phyloP scores from a whole-genome alignment of 306 rosid species.

The Vigna radiata region DNA sequence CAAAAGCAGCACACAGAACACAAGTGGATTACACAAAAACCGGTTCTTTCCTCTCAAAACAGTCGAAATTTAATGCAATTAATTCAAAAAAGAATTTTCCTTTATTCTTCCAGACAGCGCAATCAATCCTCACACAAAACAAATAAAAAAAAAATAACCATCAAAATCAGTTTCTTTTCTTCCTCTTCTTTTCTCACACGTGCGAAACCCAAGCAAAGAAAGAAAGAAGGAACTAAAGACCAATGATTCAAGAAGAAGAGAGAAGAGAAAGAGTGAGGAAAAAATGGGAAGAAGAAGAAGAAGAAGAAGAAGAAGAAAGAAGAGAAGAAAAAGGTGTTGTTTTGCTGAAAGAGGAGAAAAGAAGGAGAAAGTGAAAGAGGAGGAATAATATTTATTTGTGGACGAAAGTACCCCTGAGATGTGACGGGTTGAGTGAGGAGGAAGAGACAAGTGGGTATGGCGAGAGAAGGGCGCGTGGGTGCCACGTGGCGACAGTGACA shows the following conservation, averaged over 20 bases:
- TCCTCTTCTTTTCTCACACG: too few species aligned
- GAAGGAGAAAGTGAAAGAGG: not conserved
- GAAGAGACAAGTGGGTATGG: slow-evolving; percentile 58
- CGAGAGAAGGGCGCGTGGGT: not conserved
- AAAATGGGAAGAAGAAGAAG: not conserved
- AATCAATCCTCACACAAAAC: not conserved
- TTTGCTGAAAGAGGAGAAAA: not conserved
- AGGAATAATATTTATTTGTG: slow-evolving; percentile 21
- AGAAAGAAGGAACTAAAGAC: too few species aligned
- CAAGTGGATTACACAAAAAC: slow-evolving; percentile 35
- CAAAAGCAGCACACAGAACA: slow-evolving; percentile 28
- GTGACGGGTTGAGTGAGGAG: slow-evolving; percentile 42
- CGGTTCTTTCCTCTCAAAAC: not conserved
- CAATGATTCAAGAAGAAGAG: too few species aligned
- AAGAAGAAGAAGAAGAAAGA: not conserved
- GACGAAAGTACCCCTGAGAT: slow-evolving; percentile 60
- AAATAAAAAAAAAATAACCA: too few species aligned
- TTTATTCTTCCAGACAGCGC: not conserved
- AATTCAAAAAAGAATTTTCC: not conserved
- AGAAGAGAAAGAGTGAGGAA: too few species aligned
- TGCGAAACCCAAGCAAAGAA: too few species aligned
- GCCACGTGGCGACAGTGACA: slow-evolving; percentile 66
- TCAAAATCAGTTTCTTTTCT: too few species aligned
- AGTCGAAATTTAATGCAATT: not conserved
- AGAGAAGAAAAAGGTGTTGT: not conserved